Conservation (phyloP, 164 flowering plant genomes). For the Magnolia officinalis region DNA sequence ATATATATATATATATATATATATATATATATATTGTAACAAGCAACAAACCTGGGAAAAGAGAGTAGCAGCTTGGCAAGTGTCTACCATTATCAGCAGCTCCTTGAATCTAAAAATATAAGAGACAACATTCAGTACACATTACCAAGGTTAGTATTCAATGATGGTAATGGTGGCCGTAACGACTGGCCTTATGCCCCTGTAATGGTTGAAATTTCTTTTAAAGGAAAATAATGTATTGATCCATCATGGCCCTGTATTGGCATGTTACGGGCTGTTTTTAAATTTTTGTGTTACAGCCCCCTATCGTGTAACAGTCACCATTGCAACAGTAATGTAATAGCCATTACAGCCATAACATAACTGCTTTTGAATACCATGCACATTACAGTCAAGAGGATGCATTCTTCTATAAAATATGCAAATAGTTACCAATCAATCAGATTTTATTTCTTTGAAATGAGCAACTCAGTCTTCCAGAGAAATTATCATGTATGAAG, state of each 20-base stretch:
- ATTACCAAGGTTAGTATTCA: neutral
- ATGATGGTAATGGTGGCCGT: neutral
- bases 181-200: too few species aligned
- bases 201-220: too few species aligned
- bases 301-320: too few species aligned
- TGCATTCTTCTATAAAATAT: neutral
- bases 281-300: too few species aligned
- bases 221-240: too few species aligned
- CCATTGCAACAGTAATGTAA: too few species aligned
- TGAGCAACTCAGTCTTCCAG: neutral
- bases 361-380: too few species aligned
- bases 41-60: slow-evolving; percentile 64
- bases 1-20: neutral
- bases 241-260: too few species aligned
- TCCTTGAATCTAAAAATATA: slow-evolving; percentile 72
- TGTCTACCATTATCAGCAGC: slow-evolving; percentile 95
- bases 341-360: too few species aligned
- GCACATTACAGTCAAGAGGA: too few species aligned
- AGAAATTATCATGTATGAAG: neutral
- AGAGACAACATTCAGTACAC: neutral
- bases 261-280: too few species aligned
- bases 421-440: neutral
- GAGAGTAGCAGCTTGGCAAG: slow-evolving; percentile 99
- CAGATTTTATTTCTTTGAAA: neutral
- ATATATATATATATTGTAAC: neutral